phyloP scores from a whole-genome alignment of 768 basidiomycete species.

The Lanmaoa pseudosensibilis region DNA sequence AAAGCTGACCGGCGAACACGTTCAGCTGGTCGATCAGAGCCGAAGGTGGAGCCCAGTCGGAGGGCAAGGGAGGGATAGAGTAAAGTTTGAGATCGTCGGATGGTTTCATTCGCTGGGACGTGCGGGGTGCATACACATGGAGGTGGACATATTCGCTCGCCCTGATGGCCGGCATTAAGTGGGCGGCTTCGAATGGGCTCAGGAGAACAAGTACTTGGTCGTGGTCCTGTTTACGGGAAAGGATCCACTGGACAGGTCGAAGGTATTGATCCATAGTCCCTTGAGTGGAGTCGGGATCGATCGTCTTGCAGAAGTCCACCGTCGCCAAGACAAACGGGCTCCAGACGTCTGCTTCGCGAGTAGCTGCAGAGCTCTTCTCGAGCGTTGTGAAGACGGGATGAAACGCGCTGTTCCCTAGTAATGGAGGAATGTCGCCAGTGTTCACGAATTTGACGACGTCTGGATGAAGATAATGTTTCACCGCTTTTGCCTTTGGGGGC shows the following conservation, averaged over 20 bases:
- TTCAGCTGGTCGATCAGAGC: constrained; percentile 10
- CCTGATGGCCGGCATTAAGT: constrained; percentile 38
- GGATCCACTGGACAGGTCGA: constrained; percentile 25
- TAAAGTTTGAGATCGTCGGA: constrained; percentile 33
- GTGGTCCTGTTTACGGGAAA: not conserved
- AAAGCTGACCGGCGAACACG: no score
- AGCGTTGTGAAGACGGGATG: constrained; percentile 13
- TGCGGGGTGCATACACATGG: constrained; percentile 42
- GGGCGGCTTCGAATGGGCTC: constrained; percentile 37
- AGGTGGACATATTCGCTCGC: constrained; percentile 34
- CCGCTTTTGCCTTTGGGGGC: constrained; percentile 26
- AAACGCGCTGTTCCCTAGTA: constrained; percentile 19
- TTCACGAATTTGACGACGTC: constrained; percentile 23
- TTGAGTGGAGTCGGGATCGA: not conserved
- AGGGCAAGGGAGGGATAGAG: constrained; percentile 3
- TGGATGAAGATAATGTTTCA: constrained; percentile 13
- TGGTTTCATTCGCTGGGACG: constrained; percentile 33
- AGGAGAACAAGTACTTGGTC: not conserved
- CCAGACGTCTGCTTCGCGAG: no score
- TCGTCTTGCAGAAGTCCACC: constrained; percentile 8
- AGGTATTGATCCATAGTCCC: constrained; percentile 12
- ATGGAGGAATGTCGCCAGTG: constrained; percentile 23
- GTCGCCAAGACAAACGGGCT: no score
- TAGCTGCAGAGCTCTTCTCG: not conserved
- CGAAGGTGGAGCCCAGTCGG: not conserved